Conservation (phyloP, 2,329 filamentous ascomycete species). For the Talaromyces sp. region DNA sequence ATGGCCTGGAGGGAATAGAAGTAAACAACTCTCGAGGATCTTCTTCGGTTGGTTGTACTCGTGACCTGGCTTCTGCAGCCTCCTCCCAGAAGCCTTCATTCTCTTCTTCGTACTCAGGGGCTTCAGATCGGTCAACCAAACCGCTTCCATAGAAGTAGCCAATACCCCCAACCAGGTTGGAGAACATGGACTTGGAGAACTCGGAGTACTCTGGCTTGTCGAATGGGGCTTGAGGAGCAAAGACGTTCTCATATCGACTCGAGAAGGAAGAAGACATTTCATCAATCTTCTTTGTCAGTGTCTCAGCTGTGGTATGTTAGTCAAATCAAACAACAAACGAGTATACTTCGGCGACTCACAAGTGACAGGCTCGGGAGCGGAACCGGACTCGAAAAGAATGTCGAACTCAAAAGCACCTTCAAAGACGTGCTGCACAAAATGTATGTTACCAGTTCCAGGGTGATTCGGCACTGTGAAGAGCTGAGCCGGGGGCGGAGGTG, state of each 20-base stretch:
- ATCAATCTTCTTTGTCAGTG: constrained; percentile 69
- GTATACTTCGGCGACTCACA: constrained; percentile 40
- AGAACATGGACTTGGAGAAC: constrained; percentile 89
- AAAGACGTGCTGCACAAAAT: constrained; percentile 89
- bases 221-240: constrained; percentile 75
- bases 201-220: constrained; percentile 67
- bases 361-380: constrained; percentile 55
- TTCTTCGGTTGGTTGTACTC: constrained; percentile 67
- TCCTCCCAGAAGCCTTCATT: constrained; percentile 96
- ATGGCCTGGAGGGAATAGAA: constrained; percentile 85
- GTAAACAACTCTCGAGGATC: constrained; percentile 88
- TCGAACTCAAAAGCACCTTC: constrained; percentile 90
- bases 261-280: constrained; percentile 67
- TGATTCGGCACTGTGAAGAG: constrained; percentile 74
- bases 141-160: constrained; percentile 92
- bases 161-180: constrained; percentile 88
- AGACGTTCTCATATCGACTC: constrained; percentile 69
- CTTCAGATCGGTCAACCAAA: constrained; percentile 84
- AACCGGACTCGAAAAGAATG: constrained; percentile 80
- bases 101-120: constrained; percentile 91
- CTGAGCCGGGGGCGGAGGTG: constrained; percentile 78
- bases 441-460: constrained; percentile 66
- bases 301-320: constrained; percentile 46
- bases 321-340: neutral
- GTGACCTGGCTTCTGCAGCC: constrained; percentile 72